phyloP scores from a whole-genome alignment of 768 basidiomycete genomes.

The Vararia minispora region DNA sequence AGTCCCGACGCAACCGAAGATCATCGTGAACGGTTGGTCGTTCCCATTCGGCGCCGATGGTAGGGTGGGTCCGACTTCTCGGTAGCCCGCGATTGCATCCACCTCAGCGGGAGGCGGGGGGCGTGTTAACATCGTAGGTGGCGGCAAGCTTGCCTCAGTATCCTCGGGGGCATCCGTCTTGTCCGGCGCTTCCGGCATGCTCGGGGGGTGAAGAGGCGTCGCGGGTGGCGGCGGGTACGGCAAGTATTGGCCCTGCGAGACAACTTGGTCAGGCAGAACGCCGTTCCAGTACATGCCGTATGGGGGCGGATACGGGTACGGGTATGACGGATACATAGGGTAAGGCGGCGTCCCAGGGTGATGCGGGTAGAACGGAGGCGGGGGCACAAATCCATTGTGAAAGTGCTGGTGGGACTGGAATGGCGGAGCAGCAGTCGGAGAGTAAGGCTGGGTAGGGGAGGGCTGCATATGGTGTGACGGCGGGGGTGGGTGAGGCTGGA shows the following conservation, averaged over 20 bases:
- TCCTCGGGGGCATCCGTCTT: not conserved
- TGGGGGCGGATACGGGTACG: constrained; percentile 23
- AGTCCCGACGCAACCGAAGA: constrained; percentile 13
- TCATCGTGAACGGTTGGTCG: constrained; percentile 7
- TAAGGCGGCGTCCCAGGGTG: constrained; percentile 24
- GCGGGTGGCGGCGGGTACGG: constrained; percentile 8
- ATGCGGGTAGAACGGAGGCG: constrained; percentile 12
- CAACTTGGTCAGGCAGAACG: constrained; percentile 8
- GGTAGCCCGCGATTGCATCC: constrained; percentile 26
- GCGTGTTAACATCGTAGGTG: constrained; percentile 21
- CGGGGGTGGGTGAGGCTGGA: constrained; percentile 3
- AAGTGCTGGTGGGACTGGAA: constrained; percentile 14
- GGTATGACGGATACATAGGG: constrained; percentile 24
- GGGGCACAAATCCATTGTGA: constrained; percentile 11
- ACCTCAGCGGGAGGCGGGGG: constrained; percentile 24
- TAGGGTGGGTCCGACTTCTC: constrained; percentile 17
- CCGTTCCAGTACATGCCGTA: constrained; percentile 30
- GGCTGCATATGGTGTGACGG: constrained; percentile 9
- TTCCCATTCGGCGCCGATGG: constrained; percentile 1
- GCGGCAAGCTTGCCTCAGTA: constrained; percentile 12
- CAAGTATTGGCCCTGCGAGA: constrained; percentile 5
- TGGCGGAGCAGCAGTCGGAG: constrained; percentile 10
- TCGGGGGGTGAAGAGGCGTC: not conserved
- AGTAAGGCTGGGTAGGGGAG: constrained; percentile 13
- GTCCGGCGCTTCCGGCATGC: not conserved